Base-by-base conservation (phyloP, 2,329 filamentous ascomycete species). In the Diaporthe helianthi region DNA sequence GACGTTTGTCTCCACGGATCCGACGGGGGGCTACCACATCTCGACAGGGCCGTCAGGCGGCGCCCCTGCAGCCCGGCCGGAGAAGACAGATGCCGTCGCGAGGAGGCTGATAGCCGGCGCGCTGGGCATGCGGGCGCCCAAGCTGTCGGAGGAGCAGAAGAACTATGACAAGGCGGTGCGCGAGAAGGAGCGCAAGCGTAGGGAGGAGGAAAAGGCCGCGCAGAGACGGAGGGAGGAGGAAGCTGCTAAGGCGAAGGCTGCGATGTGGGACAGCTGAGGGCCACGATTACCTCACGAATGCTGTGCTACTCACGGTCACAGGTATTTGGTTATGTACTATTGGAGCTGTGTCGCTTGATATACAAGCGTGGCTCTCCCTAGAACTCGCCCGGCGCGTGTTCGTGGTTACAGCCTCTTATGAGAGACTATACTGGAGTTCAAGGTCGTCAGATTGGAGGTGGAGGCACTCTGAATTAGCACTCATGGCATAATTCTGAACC, bases 51-150 rank as follows among this genome's bases (percentile, higher is more conserved):
- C 47, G 19, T 54, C 67, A 17, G 22, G 58, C 36, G 17, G 51
- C 19, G 41, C 41, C 31, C 65, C 71, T 7, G 41, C 73, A 9
- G 73, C 73, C 68, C 83, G 92, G 47, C 95, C 94, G 0, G 94
- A 97, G 81, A 99, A 97, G 84, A 97, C 94, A 72, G 97, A 97
- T 71, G 93, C 94, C 0, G 93, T 97, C 47, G 96, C 96, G 6
- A 88, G 92, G 71, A 86, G 96, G 70, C 86, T 99, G 87, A 98
- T 99, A 78, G 94, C 93, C 0, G 92, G 92, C 4, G 94, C 93
- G 0, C 82, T 98, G 73, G 96, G 96, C 0, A 87, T 98, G 67
- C 89, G 90, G 76, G 89, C 90, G 41, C 93, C 93, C 38, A 91
- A 89, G 82, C 87, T 90, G 79, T 98, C 93, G 1, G 93, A 97